Evolutionary conservation across 129 eudicot species (phyloP).

Genomic region (Pulicaria dysenterica): DNA sequence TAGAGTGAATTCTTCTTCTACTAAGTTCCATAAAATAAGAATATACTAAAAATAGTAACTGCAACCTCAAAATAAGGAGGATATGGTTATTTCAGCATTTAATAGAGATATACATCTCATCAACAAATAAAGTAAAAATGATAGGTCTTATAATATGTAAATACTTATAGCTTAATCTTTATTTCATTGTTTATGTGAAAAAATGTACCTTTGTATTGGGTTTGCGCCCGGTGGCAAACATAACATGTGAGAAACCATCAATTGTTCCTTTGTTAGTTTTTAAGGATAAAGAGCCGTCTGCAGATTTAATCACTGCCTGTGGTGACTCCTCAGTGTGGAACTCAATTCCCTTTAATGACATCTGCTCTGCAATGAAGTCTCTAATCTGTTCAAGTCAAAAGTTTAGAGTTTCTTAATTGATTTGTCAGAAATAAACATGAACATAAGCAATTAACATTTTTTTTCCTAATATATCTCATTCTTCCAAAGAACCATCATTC

Average conservation of each 20-base stretch:
- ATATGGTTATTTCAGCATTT: background rate
- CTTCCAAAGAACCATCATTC: background rate
- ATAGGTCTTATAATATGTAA: background rate
- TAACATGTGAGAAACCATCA: conserved; percentile 94
- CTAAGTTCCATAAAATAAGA: background rate
- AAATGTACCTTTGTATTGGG: conserved; percentile 80
- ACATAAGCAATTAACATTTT: background rate
- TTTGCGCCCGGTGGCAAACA: conserved; percentile 98
- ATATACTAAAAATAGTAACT: conserved; percentile 5
- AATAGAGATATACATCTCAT: conserved; percentile 8
- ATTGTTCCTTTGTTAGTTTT: conserved; percentile 91
- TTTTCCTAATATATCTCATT: conserved; percentile 1
- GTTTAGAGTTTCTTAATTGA: background rate
- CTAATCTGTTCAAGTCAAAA: conserved; percentile 59
- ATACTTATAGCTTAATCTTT: background rate
- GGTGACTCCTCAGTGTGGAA: conserved; percentile 96
- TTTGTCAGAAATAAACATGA: background rate
- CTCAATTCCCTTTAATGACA: conserved; percentile 91
- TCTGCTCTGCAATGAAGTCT: conserved; percentile 90
- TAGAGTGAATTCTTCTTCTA: background rate
- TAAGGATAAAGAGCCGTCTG: conserved; percentile 78
- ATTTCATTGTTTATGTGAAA: background rate
- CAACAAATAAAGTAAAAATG: background rate
- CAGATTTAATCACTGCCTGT: conserved; percentile 72
- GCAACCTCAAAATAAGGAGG: background rate